Evolutionary conservation across 495 filamentous ascomycete species (phyloP).

Genomic region (Penicillium fimorum): DNA sequence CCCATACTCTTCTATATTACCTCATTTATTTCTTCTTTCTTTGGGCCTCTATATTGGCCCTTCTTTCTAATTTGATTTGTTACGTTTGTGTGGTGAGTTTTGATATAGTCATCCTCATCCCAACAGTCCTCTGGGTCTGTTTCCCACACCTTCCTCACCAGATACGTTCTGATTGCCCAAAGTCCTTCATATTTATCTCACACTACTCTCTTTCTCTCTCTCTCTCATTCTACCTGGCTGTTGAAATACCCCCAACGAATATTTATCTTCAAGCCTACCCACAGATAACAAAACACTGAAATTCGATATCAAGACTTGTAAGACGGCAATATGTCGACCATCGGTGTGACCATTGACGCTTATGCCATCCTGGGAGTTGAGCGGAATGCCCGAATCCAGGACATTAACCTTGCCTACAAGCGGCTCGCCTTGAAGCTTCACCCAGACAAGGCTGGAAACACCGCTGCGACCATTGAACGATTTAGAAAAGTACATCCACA

Average conservation of each 20-base stretch:
- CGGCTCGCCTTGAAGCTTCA: constrained; percentile 55
- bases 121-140: neutral
- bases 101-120: neutral
- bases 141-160: neutral
- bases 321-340: constrained; percentile 8
- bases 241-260: neutral
- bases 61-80: neutral
- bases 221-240: neutral
- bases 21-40: neutral
- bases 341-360: constrained; percentile 19
- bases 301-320: neutral
- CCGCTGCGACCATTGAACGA: constrained; percentile 37
- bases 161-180: neutral
- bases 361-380: constrained; percentile 41
- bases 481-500: constrained; percentile 39
- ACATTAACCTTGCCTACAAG: constrained; percentile 47
- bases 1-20: neutral
- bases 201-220: neutral
- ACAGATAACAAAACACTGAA: neutral
- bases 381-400: constrained; percentile 31
- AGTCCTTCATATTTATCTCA: neutral
- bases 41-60: neutral
- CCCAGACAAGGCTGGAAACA: constrained; percentile 58
- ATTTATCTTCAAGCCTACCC: neutral
- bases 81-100: neutral